phyloP scores from a whole-genome alignment of 768 basidiomycete genomes.

The Serendipita sp. region DNA sequence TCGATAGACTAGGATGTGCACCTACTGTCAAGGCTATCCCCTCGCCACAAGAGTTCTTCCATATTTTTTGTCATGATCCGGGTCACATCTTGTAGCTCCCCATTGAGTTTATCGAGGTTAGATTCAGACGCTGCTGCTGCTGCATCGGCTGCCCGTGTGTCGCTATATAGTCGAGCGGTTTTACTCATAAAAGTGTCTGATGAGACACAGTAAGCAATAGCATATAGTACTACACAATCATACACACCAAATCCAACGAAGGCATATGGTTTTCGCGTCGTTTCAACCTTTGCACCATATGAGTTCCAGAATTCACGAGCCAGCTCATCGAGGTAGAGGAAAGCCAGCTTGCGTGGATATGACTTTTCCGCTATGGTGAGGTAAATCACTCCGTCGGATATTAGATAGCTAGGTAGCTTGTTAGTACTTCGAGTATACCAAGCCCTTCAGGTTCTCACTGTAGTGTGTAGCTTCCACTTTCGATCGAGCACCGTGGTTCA shows the following conservation, averaged over 20 bases:
- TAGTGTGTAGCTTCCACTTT: conserved; percentile 86
- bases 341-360: conserved; percentile 91
- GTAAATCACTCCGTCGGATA: conserved; percentile 85
- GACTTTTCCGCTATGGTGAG: conserved; percentile 92
- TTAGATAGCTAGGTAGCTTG: conserved; percentile 59
- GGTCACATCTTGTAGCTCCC: conserved; percentile 94
- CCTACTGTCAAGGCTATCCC: conserved; percentile 90
- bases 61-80: conserved; percentile 99
- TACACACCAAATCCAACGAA: conserved; percentile 91
- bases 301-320: conserved; percentile 88
- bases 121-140: conserved; percentile 30
- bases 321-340: conserved; percentile 92
- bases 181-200: conserved; percentile 98
- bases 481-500: conserved; percentile 92
- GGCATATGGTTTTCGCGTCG: conserved; percentile 90
- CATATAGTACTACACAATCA: conserved; percentile 1
- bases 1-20: conserved; percentile 9
- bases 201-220: neutral
- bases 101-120: conserved; percentile 75
- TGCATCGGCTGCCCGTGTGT: conserved; percentile 72
- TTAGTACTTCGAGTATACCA: neutral
- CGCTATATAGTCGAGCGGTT: conserved; percentile 86
- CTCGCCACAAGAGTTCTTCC: conserved; percentile 97
- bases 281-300: conserved; percentile 87
- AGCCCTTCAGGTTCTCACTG: conserved; percentile 47